Conservation (phyloP, 176 grass and related monocot genomes). For the Calamus simplicifolius region DNA sequence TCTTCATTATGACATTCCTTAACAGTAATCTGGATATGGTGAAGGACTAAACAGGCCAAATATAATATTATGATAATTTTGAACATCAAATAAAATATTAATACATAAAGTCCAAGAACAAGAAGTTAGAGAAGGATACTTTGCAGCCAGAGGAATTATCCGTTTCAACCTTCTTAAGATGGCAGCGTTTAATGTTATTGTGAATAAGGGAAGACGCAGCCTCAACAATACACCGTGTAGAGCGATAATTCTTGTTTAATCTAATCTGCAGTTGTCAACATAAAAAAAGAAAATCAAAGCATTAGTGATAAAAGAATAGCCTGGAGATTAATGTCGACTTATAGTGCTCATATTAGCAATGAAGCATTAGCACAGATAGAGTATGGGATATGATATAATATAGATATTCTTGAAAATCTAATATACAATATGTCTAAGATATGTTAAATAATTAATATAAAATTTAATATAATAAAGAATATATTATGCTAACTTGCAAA, state of each 20-base stretch:
- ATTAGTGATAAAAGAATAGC: too few species aligned
- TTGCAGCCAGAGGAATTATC: constrained; percentile 79
- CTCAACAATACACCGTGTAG: constrained; percentile 80
- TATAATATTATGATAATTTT: too few species aligned
- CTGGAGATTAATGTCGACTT: neutral
- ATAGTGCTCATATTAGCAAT: too few species aligned
- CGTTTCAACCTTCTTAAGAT: constrained; percentile 64
- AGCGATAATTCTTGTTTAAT: constrained; percentile 88
- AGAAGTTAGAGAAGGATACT: constrained; percentile 38
- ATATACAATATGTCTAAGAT: too few species aligned
- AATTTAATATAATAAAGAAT: too few species aligned
- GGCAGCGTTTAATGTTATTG: constrained; percentile 61
- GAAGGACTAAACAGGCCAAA: constrained; percentile 5
- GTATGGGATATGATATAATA: too few species aligned
- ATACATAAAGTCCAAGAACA: neutral
- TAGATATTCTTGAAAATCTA: too few species aligned
- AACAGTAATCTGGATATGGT: constrained; percentile 58
- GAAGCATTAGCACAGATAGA: too few species aligned
- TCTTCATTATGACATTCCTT: constrained; percentile 90
- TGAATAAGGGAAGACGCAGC: constrained; percentile 84
- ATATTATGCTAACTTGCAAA: too few species aligned
- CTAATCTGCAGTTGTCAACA: constrained; percentile 52
- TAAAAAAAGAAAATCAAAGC: too few species aligned
- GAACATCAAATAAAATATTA: too few species aligned
- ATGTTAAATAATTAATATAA: too few species aligned